These are phyloP conservation scores for Pythium vanterpoolii DNA, from an alignment of 352 stramenopile genomes.

Conservation along the genomic window DNA sequence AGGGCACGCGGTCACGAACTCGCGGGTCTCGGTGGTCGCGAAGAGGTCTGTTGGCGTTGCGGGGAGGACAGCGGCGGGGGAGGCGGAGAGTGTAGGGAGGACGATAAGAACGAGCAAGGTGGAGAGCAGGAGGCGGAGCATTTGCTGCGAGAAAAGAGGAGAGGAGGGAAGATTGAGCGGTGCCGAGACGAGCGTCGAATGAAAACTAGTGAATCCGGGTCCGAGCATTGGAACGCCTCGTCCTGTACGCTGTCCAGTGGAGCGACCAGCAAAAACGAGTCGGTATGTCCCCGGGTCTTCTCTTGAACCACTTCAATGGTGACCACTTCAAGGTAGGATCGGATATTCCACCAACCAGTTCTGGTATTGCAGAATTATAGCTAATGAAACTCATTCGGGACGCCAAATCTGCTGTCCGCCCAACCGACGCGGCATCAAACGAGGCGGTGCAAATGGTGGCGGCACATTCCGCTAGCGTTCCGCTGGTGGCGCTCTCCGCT, in stretches of 20 bases:
- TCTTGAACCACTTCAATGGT: too few relatives aligned
- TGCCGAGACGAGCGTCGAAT: not conserved
- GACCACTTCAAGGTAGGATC: slow-evolving; percentile 2
- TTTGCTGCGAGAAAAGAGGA: not conserved
- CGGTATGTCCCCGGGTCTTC: too few relatives aligned
- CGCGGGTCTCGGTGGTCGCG: not conserved
- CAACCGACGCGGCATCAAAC: not conserved
- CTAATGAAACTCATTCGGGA: not conserved
- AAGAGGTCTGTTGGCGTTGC: not conserved
- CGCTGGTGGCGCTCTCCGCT: too few relatives aligned
- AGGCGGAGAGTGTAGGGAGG: not conserved
- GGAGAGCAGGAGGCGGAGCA: not conserved
- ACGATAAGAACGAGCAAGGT: not conserved
- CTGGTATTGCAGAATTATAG: not conserved
- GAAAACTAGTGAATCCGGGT: too few relatives aligned
- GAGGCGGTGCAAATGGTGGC: not conserved
- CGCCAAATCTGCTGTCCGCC: not conserved
- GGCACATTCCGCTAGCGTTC: slow-evolving; percentile 4
- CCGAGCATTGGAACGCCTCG: too few relatives aligned
- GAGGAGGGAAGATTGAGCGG: not conserved
- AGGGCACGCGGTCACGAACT: slow-evolving; percentile 7
- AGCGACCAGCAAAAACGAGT: too few relatives aligned
- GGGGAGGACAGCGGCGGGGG: not conserved
- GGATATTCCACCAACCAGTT: not conserved
- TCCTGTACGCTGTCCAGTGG: too few relatives aligned